Conservation (phyloP, 2,329 filamentous ascomycete genomes). For the Colletotrichum salicis region DNA sequence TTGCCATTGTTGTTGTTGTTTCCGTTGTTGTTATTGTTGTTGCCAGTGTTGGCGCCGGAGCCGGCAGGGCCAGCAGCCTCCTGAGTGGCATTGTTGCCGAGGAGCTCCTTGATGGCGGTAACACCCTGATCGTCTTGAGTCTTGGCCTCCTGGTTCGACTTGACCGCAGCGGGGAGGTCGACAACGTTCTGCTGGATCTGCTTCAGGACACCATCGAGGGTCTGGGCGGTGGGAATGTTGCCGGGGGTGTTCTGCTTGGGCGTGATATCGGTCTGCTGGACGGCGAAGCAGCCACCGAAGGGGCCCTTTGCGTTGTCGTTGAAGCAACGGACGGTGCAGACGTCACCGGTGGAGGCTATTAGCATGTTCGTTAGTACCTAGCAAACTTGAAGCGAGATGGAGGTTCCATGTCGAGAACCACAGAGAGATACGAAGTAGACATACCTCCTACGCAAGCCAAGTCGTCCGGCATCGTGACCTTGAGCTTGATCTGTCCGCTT, state of each 20-base stretch:
- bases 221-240: constrained; percentile 58
- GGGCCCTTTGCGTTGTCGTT: constrained; percentile 67
- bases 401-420: constrained; percentile 17
- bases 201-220: constrained; percentile 54
- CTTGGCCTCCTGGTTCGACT: constrained; percentile 54
- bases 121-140: constrained; percentile 44
- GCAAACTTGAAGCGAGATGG: fast-evolving
- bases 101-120: constrained; percentile 53
- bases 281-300: constrained; percentile 68
- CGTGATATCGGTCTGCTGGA: constrained; percentile 62
- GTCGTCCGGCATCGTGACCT: constrained; percentile 61
- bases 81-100: constrained; percentile 44
- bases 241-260: constrained; percentile 55
- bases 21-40: constrained; percentile 23
- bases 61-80: constrained; percentile 44
- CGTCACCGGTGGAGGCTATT: constrained; percentile 63
- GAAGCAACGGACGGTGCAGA: constrained; percentile 70
- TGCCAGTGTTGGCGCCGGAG: constrained; percentile 6
- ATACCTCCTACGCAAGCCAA: constrained; percentile 62
- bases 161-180: constrained; percentile 56
- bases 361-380: constrained; percentile 13
- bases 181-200: constrained; percentile 64
- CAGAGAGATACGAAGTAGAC: constrained; percentile 14
- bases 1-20: no score
- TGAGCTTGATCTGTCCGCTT: constrained; percentile 66